phyloP scores from a whole-genome alignment of 139 green algal species.

The Picochlorum sp. region DNA sequence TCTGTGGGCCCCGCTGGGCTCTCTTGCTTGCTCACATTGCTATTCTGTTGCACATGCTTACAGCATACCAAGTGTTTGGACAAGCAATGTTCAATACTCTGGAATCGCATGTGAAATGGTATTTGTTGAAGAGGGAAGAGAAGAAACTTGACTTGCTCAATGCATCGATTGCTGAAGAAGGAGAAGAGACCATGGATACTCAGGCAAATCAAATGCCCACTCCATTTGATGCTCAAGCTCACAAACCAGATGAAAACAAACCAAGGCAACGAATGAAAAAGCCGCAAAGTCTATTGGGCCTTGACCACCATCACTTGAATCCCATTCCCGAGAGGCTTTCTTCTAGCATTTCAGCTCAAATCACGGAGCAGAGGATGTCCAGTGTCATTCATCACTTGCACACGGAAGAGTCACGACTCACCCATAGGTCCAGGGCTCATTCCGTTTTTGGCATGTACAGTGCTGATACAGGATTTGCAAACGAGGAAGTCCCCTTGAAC shows the following conservation, averaged over 20 bases:
- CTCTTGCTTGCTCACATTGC: slow-evolving; percentile 1
- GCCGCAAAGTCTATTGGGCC: not conserved
- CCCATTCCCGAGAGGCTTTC: not conserved
- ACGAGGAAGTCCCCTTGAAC: slow-evolving; percentile 11
- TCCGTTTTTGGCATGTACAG: slow-evolving; percentile 1
- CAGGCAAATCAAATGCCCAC: too few relatives aligned
- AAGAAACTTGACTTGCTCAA: not conserved
- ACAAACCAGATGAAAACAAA: too few relatives aligned
- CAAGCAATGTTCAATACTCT: slow-evolving; percentile 15
- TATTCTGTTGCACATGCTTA: slow-evolving; percentile 15
- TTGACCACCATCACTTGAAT: not conserved
- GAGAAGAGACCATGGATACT: not conserved
- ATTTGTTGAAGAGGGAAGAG: not conserved
- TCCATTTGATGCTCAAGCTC: too few relatives aligned
- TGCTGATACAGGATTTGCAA: slow-evolving; percentile 10
- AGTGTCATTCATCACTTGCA: not conserved
- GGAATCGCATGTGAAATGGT: slow-evolving; percentile 5
- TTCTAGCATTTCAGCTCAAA: not conserved
- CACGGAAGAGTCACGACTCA: not conserved
- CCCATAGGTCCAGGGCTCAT: not conserved
- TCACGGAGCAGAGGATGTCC: not conserved
- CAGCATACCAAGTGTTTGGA: slow-evolving; percentile 22
- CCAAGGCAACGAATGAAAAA: too few relatives aligned
- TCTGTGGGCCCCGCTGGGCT: slow-evolving; percentile 9
- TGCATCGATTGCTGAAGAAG: not conserved